Evolutionary conservation across 1,284 basidiomycete species (phyloP).

Genomic region (Ceratobasidium papillatum): DNA sequence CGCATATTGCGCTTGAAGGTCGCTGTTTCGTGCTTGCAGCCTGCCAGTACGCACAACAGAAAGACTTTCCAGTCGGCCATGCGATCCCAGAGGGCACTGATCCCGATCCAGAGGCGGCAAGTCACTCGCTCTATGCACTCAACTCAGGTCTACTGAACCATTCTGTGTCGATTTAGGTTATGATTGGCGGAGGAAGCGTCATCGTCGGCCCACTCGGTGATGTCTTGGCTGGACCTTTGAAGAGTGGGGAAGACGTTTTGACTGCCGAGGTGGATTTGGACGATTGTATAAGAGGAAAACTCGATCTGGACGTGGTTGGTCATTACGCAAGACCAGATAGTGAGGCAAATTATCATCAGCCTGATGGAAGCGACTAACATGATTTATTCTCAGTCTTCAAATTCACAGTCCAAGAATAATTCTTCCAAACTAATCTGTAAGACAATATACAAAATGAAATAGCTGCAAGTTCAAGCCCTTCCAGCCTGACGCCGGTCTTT

Average conservation of each 20-base stretch:
- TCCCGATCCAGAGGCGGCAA: constrained; percentile 57
- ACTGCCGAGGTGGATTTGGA: constrained; percentile 71
- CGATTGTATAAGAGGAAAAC: constrained; percentile 69
- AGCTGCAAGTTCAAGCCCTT: neutral
- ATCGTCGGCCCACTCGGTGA: constrained; percentile 74
- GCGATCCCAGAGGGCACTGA: constrained; percentile 56
- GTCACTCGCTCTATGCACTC: constrained; percentile 13
- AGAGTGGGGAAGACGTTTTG: constrained; percentile 67
- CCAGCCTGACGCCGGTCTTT: constrained; percentile 35
- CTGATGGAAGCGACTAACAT: neutral
- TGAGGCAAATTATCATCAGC: constrained; percentile 47
- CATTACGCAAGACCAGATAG: constrained; percentile 74
- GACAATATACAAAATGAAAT: neutral
- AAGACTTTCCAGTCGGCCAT: constrained; percentile 68
- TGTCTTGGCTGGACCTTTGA: constrained; percentile 72
- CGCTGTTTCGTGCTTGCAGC: constrained; percentile 77
- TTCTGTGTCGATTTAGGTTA: constrained; percentile 50
- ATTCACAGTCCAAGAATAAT: constrained; percentile 24
- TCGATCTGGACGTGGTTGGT: constrained; percentile 75
- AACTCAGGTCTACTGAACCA: neutral
- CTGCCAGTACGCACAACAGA: constrained; percentile 69
- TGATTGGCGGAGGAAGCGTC: constrained; percentile 73
- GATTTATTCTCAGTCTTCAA: constrained; percentile 9
- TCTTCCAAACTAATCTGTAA: neutral
- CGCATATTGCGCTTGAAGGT: constrained; percentile 78